phyloP scores from a whole-genome alignment of 2,329 filamentous ascomycete species.

The Apiospora sp. region DNA sequence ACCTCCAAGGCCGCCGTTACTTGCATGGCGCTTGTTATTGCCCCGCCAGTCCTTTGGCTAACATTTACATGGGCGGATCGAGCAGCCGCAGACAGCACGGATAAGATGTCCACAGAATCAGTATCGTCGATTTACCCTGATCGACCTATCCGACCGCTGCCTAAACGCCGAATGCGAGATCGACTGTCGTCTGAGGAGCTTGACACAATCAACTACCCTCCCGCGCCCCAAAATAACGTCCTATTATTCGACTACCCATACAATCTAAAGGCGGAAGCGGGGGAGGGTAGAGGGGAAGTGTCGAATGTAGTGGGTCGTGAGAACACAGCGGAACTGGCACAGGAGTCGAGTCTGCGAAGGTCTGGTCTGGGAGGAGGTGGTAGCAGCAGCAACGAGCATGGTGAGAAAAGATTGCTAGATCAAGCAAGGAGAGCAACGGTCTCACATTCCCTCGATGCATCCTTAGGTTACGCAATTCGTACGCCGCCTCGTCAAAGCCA shows the following conservation, averaged over 20 bases:
- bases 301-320: conserved; percentile 40
- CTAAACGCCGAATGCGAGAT: conserved; percentile 87
- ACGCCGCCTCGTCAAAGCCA: conserved; percentile 54
- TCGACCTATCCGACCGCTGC: conserved; percentile 90
- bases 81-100: conserved; percentile 51
- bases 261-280: conserved; percentile 59
- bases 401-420: conserved; percentile 35
- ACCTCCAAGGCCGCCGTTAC: conserved; percentile 29
- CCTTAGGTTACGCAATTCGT: conserved; percentile 50
- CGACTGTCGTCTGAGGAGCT: conserved; percentile 86
- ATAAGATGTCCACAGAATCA: conserved; percentile 75
- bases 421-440: conserved; percentile 44
- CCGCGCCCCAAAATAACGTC: conserved; percentile 72
- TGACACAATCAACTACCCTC: conserved; percentile 82
- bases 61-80: conserved; percentile 37
- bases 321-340: conserved; percentile 41
- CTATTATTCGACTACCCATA: conserved; percentile 81
- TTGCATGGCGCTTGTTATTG: conserved; percentile 35
- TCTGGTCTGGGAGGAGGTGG: conserved; percentile 33
- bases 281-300: conserved; percentile 36
- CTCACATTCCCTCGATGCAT: conserved; percentile 56
- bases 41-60: conserved; percentile 41
- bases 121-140: conserved; percentile 84
- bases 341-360: conserved; percentile 46
- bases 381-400: conserved; percentile 30